A percentile compares a stretch with the other conserved stretches of the same genome.
phyloP scores from a whole-genome alignment of 2,329 filamentous ascomycete genomes.

The Beauveria australis region DNA sequence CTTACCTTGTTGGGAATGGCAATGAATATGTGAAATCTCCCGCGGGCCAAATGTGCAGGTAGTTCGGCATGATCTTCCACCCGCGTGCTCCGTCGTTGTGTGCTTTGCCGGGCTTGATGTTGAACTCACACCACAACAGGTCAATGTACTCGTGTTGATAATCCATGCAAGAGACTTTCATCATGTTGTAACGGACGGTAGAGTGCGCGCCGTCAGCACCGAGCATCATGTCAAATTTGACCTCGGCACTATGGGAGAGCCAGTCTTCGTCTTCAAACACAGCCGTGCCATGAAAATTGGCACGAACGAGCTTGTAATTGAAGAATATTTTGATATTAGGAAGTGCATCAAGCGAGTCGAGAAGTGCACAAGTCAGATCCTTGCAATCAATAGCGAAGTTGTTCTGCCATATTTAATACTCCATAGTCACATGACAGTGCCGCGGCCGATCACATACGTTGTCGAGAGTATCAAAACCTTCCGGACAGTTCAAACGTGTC shows the following conservation, averaged over 20 bases:
- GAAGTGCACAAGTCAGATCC: conserved; percentile 70
- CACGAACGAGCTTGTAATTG: conserved; percentile 83
- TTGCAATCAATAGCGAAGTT: conserved; percentile 82
- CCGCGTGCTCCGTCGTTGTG: conserved; percentile 23
- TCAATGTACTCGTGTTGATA: conserved; percentile 95
- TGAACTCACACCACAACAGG: conserved; percentile 94
- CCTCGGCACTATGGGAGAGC: conserved; percentile 48
- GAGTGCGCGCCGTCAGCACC: conserved; percentile 56
- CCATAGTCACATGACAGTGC: neutral
- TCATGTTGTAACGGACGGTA: conserved; percentile 73
- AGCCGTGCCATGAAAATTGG: conserved; percentile 74
- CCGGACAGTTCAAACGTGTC: conserved; percentile 69
- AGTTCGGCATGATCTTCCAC: conserved; percentile 81
- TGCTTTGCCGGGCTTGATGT: conserved; percentile 50
- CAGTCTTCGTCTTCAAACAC: conserved; percentile 66
- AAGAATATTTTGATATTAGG: conserved; percentile 89
- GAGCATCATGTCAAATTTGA: conserved; percentile 86
- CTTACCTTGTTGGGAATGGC: conserved; percentile 67
- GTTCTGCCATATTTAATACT: conserved; percentile 38
- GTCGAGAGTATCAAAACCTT: conserved; percentile 84
- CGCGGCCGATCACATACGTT: conserved; percentile 45
- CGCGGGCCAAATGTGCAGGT: conserved; percentile 96
- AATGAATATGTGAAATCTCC: conserved; percentile 96
- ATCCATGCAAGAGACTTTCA: conserved; percentile 88
- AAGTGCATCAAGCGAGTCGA: conserved; percentile 74